Evolutionary conservation across 2,329 filamentous ascomycete genomes (phyloP).

Genomic region (Colletotrichum sp.): DNA sequence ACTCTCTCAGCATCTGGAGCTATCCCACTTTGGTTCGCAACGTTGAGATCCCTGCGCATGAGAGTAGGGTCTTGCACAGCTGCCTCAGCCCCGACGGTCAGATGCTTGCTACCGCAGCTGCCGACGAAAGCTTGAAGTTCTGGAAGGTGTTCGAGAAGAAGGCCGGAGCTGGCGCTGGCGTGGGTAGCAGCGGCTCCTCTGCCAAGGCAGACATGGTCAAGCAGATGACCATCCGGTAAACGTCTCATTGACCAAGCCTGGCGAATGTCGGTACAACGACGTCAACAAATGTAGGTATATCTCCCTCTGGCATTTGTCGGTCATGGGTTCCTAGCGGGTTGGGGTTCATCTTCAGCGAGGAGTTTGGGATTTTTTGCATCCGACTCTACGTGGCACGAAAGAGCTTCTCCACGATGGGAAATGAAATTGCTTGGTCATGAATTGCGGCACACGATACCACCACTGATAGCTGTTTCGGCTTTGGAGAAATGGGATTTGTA

Average conservation of each 20-base stretch:
- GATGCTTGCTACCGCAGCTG: slow-evolving; percentile 94
- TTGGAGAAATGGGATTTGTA: neutral
- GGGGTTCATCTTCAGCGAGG: slow-evolving; percentile 51
- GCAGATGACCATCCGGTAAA: slow-evolving; percentile 91
- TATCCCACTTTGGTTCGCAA: slow-evolving; percentile 97
- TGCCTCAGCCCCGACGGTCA: slow-evolving; percentile 97
- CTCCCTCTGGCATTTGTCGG: slow-evolving; percentile 45
- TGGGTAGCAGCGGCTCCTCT: slow-evolving; percentile 70
- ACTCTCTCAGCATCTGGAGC: slow-evolving; percentile 98
- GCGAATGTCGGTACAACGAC: slow-evolving; percentile 24
- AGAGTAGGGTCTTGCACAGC: slow-evolving; percentile 95
- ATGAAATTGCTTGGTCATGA: slow-evolving; percentile 24
- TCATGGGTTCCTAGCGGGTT: slow-evolving; percentile 37
- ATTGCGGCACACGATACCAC: slow-evolving; percentile 11
- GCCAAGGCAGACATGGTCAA: slow-evolving; percentile 87
- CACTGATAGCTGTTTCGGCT: neutral
- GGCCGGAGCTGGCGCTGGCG: slow-evolving; percentile 74
- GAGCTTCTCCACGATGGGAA: slow-evolving; percentile 45
- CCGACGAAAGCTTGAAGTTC: slow-evolving; percentile 98
- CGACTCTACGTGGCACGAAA: slow-evolving; percentile 56
- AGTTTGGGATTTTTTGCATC: slow-evolving; percentile 49
- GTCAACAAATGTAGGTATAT: slow-evolving; percentile 52
- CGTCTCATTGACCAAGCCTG: slow-evolving; percentile 13
- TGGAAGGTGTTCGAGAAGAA: slow-evolving; percentile 99
- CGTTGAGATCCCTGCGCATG: slow-evolving; percentile 96